Percentiles rank a stretch among this genome's conserved stretches.
Conservation (phyloP, 768 basidiomycete genomes). For the Tulasnella sp. region DNA sequence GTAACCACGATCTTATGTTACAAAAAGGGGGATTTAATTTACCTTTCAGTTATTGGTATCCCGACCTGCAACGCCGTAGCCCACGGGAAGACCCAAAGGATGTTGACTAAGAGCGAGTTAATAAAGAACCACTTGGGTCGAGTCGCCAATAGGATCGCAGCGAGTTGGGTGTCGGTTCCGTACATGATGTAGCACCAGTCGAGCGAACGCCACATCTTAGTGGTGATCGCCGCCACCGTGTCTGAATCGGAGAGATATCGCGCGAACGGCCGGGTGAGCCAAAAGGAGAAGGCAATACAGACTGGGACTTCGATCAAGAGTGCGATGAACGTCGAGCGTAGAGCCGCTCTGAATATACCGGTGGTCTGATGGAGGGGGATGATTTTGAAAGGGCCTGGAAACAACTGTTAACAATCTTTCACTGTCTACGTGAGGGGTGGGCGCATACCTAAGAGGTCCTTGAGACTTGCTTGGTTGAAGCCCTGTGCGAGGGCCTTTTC, state of each 20-base stretch:
- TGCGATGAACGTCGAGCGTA: slow-evolving; percentile 16
- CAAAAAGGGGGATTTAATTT: neutral
- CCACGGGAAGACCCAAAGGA: slow-evolving; percentile 22
- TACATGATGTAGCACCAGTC: slow-evolving; percentile 22
- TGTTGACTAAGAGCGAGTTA: slow-evolving; percentile 19
- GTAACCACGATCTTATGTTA: neutral
- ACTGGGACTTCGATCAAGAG: slow-evolving; percentile 19
- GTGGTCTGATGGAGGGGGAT: neutral
- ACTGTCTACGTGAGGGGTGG: neutral
- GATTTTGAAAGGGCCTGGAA: neutral
- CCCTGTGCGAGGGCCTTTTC: neutral
- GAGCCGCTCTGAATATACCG: slow-evolving; percentile 19
- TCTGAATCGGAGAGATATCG: slow-evolving; percentile 17
- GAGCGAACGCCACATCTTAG: slow-evolving; percentile 18
- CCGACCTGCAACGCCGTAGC: slow-evolving; percentile 14
- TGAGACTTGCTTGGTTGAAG: neutral
- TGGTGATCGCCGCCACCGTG: slow-evolving; percentile 18
- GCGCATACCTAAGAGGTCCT: slow-evolving; percentile 11
- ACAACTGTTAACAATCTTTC: neutral
- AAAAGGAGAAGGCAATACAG: slow-evolving; percentile 20
- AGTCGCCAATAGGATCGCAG: slow-evolving; percentile 21
- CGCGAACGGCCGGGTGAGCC: slow-evolving; percentile 16
- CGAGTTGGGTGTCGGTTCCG: slow-evolving; percentile 20
- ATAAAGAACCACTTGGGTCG: slow-evolving; percentile 20
- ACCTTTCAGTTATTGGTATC: slow-evolving; percentile 6